Percentiles rank a stretch among this genome's conserved stretches.
These are phyloP conservation scores for Blastobotrys parvus DNA, from an alignment of 805 yeast genomes.

Conservation along the genomic window DNA sequence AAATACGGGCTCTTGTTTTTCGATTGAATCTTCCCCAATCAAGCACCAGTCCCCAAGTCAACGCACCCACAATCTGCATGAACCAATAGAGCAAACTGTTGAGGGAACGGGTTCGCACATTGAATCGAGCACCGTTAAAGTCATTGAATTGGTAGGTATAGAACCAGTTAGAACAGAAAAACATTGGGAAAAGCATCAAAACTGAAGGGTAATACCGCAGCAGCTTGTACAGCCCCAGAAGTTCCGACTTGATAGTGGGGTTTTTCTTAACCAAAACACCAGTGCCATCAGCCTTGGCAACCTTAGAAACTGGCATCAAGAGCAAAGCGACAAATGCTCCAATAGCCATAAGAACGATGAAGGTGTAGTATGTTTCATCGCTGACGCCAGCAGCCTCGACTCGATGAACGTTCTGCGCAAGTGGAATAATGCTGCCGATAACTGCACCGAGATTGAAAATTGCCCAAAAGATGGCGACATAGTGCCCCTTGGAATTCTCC, in stretches of 20 bases:
- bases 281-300: slow-evolving; percentile 43
- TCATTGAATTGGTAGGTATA: slow-evolving; percentile 58
- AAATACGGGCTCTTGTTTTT: slow-evolving; percentile 38
- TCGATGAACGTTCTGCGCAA: slow-evolving; percentile 40
- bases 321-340: slow-evolving; percentile 40
- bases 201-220: slow-evolving; percentile 38
- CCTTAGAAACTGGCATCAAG: slow-evolving; percentile 43
- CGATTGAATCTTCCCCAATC: slow-evolving; percentile 38
- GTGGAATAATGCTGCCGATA: slow-evolving; percentile 50
- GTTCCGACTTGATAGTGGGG: slow-evolving; percentile 40
- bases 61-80: slow-evolving; percentile 51
- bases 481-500: slow-evolving; percentile 45
- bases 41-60: slow-evolving; percentile 38
- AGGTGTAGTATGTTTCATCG: slow-evolving; percentile 48
- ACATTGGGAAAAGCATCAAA: slow-evolving; percentile 48
- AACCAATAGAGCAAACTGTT: slow-evolving; percentile 56
- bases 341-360: slow-evolving; percentile 41
- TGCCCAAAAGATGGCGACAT: slow-evolving; percentile 50
- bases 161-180: slow-evolving; percentile 58
- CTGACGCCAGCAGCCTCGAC: slow-evolving; percentile 28
- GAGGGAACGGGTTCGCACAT: slow-evolving; percentile 51
- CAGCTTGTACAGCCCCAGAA: slow-evolving; percentile 33
- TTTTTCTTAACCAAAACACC: slow-evolving; percentile 37
- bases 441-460: slow-evolving; percentile 57
- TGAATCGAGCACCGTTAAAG: slow-evolving; percentile 47